A percentile compares a stretch with the other conserved stretches of the same genome.
These are phyloP conservation scores for Penicillium antarcticum DNA, from an alignment of 495 filamentous ascomycete species.

Conservation along the genomic window DNA sequence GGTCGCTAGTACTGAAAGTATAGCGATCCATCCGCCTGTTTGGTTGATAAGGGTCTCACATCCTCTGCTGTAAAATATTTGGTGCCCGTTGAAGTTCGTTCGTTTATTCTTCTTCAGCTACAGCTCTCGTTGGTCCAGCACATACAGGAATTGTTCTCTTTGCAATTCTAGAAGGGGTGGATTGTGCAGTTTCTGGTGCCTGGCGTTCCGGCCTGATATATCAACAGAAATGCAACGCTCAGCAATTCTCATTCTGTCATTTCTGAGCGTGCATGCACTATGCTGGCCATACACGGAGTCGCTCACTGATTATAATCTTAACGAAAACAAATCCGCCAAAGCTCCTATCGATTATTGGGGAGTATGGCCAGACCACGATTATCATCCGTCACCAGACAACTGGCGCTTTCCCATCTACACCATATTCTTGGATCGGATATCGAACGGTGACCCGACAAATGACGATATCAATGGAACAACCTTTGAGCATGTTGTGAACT, in stretches of 20 bases:
- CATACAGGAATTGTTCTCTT: too few relatives aligned
- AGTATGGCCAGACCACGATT: slow-evolving; percentile 35
- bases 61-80: too few relatives aligned
- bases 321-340: slow-evolving; percentile 33
- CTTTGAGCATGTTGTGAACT: slow-evolving; percentile 32
- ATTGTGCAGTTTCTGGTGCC: slow-evolving; percentile 1
- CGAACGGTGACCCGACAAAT: slow-evolving; percentile 33
- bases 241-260: slow-evolving; percentile 10
- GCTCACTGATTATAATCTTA: slow-evolving; percentile 33
- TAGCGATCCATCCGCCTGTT: too few relatives aligned
- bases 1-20: too few relatives aligned
- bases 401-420: slow-evolving; percentile 45
- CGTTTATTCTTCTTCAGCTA: too few relatives aligned
- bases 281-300: slow-evolving; percentile 16
- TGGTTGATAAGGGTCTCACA: too few relatives aligned
- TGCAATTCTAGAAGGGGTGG: neutral
- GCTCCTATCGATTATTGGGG: slow-evolving; percentile 37
- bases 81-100: too few relatives aligned
- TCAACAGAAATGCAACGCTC: slow-evolving; percentile 11
- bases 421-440: slow-evolving; percentile 37
- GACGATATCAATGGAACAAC: slow-evolving; percentile 15
- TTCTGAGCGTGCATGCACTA: slow-evolving; percentile 11
- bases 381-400: slow-evolving; percentile 38
- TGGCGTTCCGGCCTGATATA: neutral
- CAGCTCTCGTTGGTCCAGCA: too few relatives aligned